Evolutionary conservation across 1,139 yeast species (phyloP).

Genomic region (Ashbya aceris): DNA sequence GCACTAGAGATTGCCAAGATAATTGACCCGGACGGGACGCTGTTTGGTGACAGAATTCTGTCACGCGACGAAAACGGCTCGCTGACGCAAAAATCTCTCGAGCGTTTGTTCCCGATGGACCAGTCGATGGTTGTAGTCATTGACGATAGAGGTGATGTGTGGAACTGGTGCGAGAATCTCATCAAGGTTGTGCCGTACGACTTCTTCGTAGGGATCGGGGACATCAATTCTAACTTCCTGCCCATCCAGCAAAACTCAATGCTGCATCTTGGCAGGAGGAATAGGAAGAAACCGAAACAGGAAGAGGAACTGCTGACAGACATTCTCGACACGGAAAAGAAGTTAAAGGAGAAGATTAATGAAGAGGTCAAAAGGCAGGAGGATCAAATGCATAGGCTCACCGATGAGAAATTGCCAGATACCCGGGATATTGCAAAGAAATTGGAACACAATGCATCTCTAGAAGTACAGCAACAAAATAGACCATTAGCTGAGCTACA

Average conservation of each 20-base stretch:
- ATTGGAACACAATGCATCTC: slow-evolving; percentile 31
- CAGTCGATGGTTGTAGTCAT: slow-evolving; percentile 94
- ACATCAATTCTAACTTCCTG: slow-evolving; percentile 84
- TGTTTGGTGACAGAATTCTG: slow-evolving; percentile 84
- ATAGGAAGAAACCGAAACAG: slow-evolving; percentile 34
- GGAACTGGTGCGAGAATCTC: slow-evolving; percentile 94
- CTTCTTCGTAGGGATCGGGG: slow-evolving; percentile 95
- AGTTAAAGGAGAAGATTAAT: slow-evolving; percentile 26
- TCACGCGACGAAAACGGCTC: slow-evolving; percentile 95
- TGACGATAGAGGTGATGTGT: slow-evolving; percentile 97
- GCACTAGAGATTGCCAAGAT: slow-evolving; percentile 85
- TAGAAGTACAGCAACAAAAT: slow-evolving; percentile 39
- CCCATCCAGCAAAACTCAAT: slow-evolving; percentile 67
- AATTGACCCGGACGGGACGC: slow-evolving; percentile 80
- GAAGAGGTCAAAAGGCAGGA: slow-evolving; percentile 31
- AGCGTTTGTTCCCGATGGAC: slow-evolving; percentile 87
- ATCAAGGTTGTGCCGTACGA: slow-evolving; percentile 92
- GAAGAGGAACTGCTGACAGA: slow-evolving; percentile 27
- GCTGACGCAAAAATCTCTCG: slow-evolving; percentile 77
- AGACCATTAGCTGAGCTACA: slow-evolving; percentile 80
- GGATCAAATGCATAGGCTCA: slow-evolving; percentile 20
- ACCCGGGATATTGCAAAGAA: slow-evolving; percentile 34
- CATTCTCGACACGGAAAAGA: slow-evolving; percentile 27
- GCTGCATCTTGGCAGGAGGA: slow-evolving; percentile 59
- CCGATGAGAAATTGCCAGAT: slow-evolving; percentile 21